phyloP scores from a whole-genome alignment of 2,329 filamentous ascomycete genomes.

The Rutstroemia sydowiana region DNA sequence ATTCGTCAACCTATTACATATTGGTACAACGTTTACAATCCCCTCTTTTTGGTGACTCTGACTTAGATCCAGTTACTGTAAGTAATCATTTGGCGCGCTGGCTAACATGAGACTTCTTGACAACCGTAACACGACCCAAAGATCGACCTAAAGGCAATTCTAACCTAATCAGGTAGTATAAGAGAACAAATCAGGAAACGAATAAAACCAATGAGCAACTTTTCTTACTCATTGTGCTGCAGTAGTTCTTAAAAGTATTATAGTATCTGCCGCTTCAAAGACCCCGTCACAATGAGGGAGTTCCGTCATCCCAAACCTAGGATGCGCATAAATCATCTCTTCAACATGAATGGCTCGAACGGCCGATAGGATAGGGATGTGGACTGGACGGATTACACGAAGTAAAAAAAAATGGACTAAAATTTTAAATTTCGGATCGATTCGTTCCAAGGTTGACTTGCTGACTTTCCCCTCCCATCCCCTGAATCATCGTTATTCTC shows the following conservation, averaged over 20 bases:
- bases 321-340: slow-evolving; percentile 1
- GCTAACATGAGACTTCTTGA: slow-evolving; percentile 11
- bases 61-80: slow-evolving; percentile 10
- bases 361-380: slow-evolving; percentile 1
- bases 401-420: slow-evolving; percentile 11
- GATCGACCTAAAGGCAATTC: neutral
- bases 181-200: slow-evolving; percentile 1
- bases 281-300: neutral
- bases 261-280: slow-evolving; percentile 1
- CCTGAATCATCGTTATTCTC: neutral
- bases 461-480: neutral
- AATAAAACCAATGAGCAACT: neutral
- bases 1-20: too few species aligned
- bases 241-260: too few species aligned
- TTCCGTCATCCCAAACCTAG: neutral
- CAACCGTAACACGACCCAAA: neutral
- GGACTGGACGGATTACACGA: slow-evolving; percentile 14
- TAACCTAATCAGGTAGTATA: neutral
- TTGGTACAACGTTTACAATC: neutral
- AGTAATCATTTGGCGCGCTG: slow-evolving; percentile 13
- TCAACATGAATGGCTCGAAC: neutral
- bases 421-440: neutral
- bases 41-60: neutral
- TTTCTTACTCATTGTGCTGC: neutral
- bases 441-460: neutral